Percentiles rank a stretch among this genome's conserved stretches.
phyloP scores from a whole-genome alignment of 495 filamentous ascomycete species.

The Aspergillus ostianus region DNA sequence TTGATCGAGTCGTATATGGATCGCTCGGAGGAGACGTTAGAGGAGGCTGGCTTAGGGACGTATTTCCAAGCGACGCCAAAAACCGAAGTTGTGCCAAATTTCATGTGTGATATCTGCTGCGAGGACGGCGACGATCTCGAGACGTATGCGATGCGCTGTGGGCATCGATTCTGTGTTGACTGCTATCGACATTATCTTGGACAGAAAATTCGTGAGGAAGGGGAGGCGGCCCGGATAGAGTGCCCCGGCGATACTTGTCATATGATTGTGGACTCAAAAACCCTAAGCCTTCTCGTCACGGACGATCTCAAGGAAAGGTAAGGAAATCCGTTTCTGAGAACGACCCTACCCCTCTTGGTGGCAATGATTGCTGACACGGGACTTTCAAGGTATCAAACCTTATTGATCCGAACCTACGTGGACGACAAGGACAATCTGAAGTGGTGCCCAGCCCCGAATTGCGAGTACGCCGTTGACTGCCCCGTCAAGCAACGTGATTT shows the following conservation, averaged over 20 bases:
- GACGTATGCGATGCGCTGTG: slow-evolving; percentile 93
- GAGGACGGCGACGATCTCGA: slow-evolving; percentile 79
- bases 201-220: slow-evolving; percentile 92
- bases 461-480: slow-evolving; percentile 88
- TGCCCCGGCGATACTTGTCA: slow-evolving; percentile 87
- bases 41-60: slow-evolving; percentile 77
- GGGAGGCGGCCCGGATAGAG: slow-evolving; percentile 90
- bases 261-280: slow-evolving; percentile 87
- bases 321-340: slow-evolving; percentile 15
- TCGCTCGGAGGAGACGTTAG: slow-evolving; percentile 68
- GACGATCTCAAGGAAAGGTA: slow-evolving; percentile 67
- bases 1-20: slow-evolving; percentile 97
- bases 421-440: slow-evolving; percentile 93
- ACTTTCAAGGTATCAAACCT: slow-evolving; percentile 66
- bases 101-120: slow-evolving; percentile 93
- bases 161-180: slow-evolving; percentile 90
- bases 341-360: neutral
- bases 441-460: slow-evolving; percentile 97
- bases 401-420: slow-evolving; percentile 92
- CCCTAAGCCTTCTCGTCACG: slow-evolving; percentile 78
- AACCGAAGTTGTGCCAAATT: slow-evolving; percentile 68
- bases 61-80: slow-evolving; percentile 60
- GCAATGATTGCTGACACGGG: slow-evolving; percentile 8
- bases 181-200: slow-evolving; percentile 89
- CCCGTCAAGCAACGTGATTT: slow-evolving; percentile 81